Evolutionary conservation across 2,329 filamentous ascomycete genomes (phyloP).

Genomic region (Colletotrichum sp.): DNA sequence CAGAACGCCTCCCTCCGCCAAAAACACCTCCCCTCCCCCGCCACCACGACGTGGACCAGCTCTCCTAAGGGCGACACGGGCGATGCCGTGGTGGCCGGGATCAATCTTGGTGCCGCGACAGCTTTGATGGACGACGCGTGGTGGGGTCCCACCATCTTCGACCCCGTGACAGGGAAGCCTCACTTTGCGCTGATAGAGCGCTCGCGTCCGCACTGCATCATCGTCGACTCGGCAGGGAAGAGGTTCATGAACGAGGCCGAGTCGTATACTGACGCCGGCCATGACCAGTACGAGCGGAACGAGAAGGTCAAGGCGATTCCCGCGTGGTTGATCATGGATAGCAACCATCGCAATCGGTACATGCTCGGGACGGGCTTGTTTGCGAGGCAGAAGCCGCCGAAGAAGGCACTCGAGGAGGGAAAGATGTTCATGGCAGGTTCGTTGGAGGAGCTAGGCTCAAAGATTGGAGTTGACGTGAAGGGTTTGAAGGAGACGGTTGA

Average conservation of each 20-base stretch:
- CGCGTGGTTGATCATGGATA: conserved; percentile 35
- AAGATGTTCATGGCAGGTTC: conserved; percentile 27
- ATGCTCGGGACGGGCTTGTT: conserved; percentile 15
- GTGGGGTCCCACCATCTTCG: conserved; percentile 35
- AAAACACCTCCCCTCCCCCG: conserved; percentile 23
- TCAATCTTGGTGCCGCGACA: conserved; percentile 26
- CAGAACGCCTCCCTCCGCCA: conserved; percentile 33
- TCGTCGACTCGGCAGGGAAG: conserved; percentile 34
- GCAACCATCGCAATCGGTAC: conserved; percentile 33
- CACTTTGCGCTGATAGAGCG: conserved; percentile 32
- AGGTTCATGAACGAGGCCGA: conserved; percentile 39
- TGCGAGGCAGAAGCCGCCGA: conserved; percentile 3
- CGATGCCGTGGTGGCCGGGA: conserved; percentile 25
- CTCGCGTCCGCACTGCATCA: conserved; percentile 34
- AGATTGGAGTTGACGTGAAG: conserved; percentile 25
- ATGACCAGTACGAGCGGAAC: conserved; percentile 24
- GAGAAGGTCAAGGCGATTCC: conserved; percentile 28
- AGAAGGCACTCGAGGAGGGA: conserved; percentile 24
- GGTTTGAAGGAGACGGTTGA: conserved; percentile 28
- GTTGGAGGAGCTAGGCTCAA: conserved; percentile 28
- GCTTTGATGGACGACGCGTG: conserved; percentile 37
- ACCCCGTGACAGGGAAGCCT: conserved; percentile 24
- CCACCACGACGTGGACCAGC: conserved; percentile 29
- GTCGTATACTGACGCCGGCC: conserved; percentile 32
- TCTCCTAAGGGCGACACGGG: conserved; percentile 29